Evolutionary conservation across 805 yeast genomes (phyloP).

Genomic region (Candida berthetii): DNA sequence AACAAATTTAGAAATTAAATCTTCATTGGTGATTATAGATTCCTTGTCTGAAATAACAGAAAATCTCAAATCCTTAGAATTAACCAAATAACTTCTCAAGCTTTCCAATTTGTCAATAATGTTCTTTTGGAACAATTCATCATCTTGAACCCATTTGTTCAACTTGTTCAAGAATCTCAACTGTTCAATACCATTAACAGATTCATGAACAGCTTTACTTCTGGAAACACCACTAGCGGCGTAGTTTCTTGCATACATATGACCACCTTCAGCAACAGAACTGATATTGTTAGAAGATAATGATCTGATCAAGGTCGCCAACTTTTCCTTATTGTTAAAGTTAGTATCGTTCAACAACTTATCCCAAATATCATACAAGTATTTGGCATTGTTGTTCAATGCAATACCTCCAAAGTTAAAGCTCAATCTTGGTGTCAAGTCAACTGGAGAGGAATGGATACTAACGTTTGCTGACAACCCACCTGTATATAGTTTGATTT

Average conservation of each 20-base stretch:
- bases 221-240: conserved; percentile 61
- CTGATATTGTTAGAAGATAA: conserved; percentile 74
- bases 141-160: conserved; percentile 41
- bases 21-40: conserved; percentile 19
- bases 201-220: conserved; percentile 55
- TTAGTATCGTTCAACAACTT: conserved; percentile 68
- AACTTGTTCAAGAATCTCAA: conserved; percentile 62
- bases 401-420: conserved; percentile 65
- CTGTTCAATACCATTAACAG: conserved; percentile 71
- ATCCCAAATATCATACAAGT: conserved; percentile 59
- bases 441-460: conserved; percentile 50
- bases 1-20: conserved; percentile 23
- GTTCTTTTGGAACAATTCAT: conserved; percentile 42
- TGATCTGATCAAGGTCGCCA: conserved; percentile 66
- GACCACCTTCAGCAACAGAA: conserved; percentile 82
- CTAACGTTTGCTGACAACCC: conserved; percentile 65
- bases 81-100: conserved; percentile 39
- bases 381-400: conserved; percentile 53
- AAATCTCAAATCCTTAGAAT: conserved; percentile 38
- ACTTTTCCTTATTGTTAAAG: conserved; percentile 60
- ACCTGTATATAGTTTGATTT: conserved; percentile 78
- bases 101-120: conserved; percentile 59
- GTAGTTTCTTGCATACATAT: conserved; percentile 66
- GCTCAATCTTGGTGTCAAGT: conserved; percentile 41
- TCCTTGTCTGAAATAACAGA: conserved; percentile 55